phyloP scores from a whole-genome alignment of 2,329 filamentous ascomycete species.

The Cryphonectria japonica region DNA sequence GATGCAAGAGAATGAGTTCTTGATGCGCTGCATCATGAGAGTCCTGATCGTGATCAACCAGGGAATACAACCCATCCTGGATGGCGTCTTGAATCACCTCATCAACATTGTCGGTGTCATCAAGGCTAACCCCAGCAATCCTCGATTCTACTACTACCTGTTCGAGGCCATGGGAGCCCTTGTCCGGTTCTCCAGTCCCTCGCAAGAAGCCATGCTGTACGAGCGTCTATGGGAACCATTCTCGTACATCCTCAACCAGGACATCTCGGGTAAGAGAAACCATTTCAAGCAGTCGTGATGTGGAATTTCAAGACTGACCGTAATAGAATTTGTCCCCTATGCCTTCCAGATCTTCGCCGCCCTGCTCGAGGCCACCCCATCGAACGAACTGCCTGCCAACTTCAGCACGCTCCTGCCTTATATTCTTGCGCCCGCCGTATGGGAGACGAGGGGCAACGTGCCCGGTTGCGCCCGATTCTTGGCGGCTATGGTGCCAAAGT shows the following conservation, averaged over 20 bases:
- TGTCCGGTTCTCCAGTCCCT: constrained; percentile 70
- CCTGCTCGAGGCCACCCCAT: constrained; percentile 82
- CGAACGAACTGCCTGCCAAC: constrained; percentile 75
- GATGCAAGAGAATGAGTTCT: constrained; percentile 96
- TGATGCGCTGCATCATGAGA: constrained; percentile 98
- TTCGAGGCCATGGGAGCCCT: constrained; percentile 94
- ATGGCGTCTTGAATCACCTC: constrained; percentile 80
- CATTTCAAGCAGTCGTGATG: background rate
- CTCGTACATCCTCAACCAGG: constrained; percentile 75
- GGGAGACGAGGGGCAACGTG: constrained; percentile 92
- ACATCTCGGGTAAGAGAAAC: constrained; percentile 69
- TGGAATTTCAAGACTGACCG: constrained; percentile 36
- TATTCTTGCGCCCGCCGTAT: constrained; percentile 78
- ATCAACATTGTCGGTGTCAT: constrained; percentile 91
- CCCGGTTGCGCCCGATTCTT: constrained; percentile 87
- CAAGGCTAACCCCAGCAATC: constrained; percentile 93
- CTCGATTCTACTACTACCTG: constrained; percentile 97
- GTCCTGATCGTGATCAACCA: constrained; percentile 94
- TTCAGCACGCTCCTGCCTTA: constrained; percentile 80
- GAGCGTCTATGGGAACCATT: constrained; percentile 82
- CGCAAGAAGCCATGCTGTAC: constrained; percentile 75
- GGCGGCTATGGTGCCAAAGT: constrained; percentile 80
- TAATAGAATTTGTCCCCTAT: constrained; percentile 87
- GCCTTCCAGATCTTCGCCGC: constrained; percentile 95
- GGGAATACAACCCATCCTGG: constrained; percentile 71